Conservation (phyloP, 139 green algal species). For the Tetraselmis striata region DNA sequence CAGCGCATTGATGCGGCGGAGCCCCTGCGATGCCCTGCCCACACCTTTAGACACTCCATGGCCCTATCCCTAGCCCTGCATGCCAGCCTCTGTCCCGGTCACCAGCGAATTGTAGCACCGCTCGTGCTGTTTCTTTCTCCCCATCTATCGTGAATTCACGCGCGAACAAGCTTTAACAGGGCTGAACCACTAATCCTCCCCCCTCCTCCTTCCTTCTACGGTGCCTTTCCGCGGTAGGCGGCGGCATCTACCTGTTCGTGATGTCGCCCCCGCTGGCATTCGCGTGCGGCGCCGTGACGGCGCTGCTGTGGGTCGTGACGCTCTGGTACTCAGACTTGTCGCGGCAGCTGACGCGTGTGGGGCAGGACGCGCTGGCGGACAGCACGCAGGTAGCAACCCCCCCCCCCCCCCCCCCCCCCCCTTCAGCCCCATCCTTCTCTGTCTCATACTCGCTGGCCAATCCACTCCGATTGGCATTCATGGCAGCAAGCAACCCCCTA, state of each 20-base stretch:
- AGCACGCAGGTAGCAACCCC: conserved; percentile 34
- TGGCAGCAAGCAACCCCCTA: too few relatives aligned
- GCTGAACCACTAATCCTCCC: too few relatives aligned
- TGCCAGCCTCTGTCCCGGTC: conserved; percentile 13
- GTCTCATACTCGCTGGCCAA: too few relatives aligned
- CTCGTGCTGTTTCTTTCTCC: background rate
- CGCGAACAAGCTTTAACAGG: too few relatives aligned
- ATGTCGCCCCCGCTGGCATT: conserved; percentile 54
- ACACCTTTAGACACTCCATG: too few relatives aligned
- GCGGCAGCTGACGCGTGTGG: conserved; percentile 29
- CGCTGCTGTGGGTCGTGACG: conserved; percentile 52
- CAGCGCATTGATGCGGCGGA: too few relatives aligned
- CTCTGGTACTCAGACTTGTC: conserved; percentile 54
- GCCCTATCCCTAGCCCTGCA: too few relatives aligned
- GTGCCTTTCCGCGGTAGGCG: too few relatives aligned
- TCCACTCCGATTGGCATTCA: too few relatives aligned
- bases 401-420: too few relatives aligned
- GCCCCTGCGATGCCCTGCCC: too few relatives aligned
- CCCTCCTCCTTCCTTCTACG: conserved; percentile 2
- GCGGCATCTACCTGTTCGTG: conserved; percentile 54
- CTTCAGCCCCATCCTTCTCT: background rate
- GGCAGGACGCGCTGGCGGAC: conserved; percentile 62
- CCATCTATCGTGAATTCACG: too few relatives aligned
- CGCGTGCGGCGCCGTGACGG: conserved; percentile 39
- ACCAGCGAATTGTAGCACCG: background rate